Evolutionary conservation across 1,139 yeast genomes (phyloP), one percentile per base, ranked within the genome.

Genomic region (Diutina pseudorugosa): DNA sequence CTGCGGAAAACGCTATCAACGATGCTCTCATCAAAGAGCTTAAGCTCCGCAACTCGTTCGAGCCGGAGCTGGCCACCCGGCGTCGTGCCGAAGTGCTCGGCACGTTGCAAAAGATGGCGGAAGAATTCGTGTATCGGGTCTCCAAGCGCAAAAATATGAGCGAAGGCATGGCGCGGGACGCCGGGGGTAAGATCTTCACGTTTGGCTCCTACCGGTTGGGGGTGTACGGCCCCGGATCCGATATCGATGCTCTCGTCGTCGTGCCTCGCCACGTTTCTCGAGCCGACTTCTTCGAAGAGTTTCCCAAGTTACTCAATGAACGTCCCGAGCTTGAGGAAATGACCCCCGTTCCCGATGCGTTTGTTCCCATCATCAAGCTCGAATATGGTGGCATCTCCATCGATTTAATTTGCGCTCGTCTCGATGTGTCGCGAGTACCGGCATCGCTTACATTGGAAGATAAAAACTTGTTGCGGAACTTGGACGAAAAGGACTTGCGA

Each of bases 181-280:
- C 98, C 0, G 98, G 98, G 43, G 98, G 98, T 18, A 94, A 94
- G 66, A 80, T 94, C 14, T 93, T 91, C 65, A 90, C 98, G 0
- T 93, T 80, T 68, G 99, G 99, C 0, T 91, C 98, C 0, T 93
- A 91, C 62, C 75, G 96, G 56, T 70, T 93, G 49, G 98, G 98
- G 1, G 98, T 93, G 7, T 89, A 91, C 68, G 97, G 98, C 0
- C 98, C 98, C 0, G 98, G 98, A 0, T 87, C 96, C 0, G 99
- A 93, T 82, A 93, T 93, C 55, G 99, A 93, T 71, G 88, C 98
- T 0, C 70, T 93, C 49, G 87, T 94, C 11, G 98, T 93, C 19
- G 97, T 87, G 5, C 99, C 99, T 1, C 91, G 91, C 60, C 98
- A 93, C 66, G 95, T 93, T n/a, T 75, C 85, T 0, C 75, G 97